phyloP scores from a whole-genome alignment of 192 early-diverging fungal species.

The Entomortierella chlamydospora region DNA sequence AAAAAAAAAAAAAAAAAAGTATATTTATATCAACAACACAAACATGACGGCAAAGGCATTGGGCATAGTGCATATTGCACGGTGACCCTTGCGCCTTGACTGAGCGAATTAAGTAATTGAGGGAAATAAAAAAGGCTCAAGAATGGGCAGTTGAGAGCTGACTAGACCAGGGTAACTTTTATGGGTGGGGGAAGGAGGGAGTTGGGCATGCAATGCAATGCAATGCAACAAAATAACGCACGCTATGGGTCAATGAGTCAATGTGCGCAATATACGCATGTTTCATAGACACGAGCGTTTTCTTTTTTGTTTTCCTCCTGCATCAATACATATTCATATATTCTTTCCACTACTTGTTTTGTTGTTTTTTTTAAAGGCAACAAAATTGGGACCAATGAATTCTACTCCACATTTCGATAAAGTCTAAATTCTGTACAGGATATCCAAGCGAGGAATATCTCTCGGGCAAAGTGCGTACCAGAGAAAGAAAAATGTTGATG shows the following conservation, averaged over 20 bases:
- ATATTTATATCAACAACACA: too few species aligned
- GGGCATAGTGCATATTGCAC: too few species aligned
- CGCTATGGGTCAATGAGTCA: not conserved
- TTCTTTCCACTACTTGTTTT: not conserved
- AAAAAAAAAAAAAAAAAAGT: too few species aligned
- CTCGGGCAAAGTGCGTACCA: not conserved
- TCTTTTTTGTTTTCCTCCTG: not conserved
- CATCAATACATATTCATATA: not conserved
- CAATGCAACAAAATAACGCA: not conserved
- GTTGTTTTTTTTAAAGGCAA: not conserved
- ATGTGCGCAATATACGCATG: not conserved
- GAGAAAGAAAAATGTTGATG: not conserved
- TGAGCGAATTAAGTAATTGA: not conserved
- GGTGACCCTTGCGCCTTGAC: too few species aligned
- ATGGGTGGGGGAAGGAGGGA: not conserved
- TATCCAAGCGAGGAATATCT: not conserved
- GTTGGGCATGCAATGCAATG: not conserved
- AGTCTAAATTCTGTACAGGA: not conserved
- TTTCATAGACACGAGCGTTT: not conserved
- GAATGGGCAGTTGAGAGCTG: not conserved
- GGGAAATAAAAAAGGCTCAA: not conserved
- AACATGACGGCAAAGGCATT: too few species aligned
- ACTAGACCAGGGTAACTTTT: not conserved
- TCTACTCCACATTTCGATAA: conserved; percentile 12
- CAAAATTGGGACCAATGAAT: not conserved